Evolutionary conservation across 768 basidiomycete genomes (phyloP).

Genomic region (Harrya chromipes): DNA sequence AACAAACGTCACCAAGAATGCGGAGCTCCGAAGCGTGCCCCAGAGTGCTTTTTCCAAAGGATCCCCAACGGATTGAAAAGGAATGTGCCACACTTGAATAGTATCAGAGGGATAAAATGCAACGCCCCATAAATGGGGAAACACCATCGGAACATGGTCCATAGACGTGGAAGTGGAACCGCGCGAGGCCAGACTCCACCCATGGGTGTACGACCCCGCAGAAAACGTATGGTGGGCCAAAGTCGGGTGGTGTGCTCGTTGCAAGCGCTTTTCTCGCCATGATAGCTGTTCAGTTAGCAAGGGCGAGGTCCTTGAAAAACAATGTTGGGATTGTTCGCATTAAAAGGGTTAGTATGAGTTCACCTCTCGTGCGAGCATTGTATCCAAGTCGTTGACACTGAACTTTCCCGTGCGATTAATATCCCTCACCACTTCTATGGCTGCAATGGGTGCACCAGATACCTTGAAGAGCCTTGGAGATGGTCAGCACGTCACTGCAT

Average conservation of each 20-base stretch:
- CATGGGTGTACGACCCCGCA: conserved; percentile 82
- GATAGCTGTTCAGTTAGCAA: conserved; percentile 49
- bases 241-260: conserved; percentile 34
- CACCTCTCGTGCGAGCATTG: conserved; percentile 48
- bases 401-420: conserved; percentile 58
- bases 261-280: conserved; percentile 40
- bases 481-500: not conserved
- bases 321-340: not conserved
- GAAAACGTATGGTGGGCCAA: conserved; percentile 51
- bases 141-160: conserved; percentile 82
- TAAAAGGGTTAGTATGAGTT: conserved; percentile 8
- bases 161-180: conserved; percentile 56
- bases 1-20: conserved; percentile 84
- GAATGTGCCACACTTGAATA: conserved; percentile 76
- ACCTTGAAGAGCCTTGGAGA: conserved; percentile 67
- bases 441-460: conserved; percentile 56
- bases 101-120: conserved; percentile 81
- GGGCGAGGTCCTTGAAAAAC: conserved; percentile 49
- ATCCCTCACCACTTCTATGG: conserved; percentile 57
- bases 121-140: conserved; percentile 83
- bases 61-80: conserved; percentile 62
- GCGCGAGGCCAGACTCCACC: conserved; percentile 45
- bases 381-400: conserved; percentile 55
- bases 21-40: conserved; percentile 79
- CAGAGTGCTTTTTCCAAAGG: conserved; percentile 55